These are phyloP conservation scores for Neurospora sp. DNA, from an alignment of 495 filamentous ascomycete species.

Conservation along the genomic window DNA sequence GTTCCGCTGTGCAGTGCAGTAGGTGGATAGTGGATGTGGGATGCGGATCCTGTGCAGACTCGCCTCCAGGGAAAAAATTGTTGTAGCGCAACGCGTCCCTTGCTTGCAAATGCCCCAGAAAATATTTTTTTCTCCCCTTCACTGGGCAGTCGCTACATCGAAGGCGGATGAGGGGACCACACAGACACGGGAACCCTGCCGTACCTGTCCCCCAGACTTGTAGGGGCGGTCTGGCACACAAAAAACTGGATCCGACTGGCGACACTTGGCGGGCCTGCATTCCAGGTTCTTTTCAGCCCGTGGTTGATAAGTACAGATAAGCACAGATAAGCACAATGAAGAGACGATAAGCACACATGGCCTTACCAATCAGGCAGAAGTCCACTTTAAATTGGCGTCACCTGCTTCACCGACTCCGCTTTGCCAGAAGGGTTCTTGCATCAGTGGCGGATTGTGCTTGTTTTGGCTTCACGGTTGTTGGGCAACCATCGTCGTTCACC, in stretches of 20 bases:
- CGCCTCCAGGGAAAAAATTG: neutral
- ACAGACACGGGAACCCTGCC: neutral
- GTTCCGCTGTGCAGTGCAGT: neutral
- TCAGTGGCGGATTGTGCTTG: neutral
- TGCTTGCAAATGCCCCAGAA: neutral
- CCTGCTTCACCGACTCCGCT: neutral
- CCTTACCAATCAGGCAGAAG: neutral
- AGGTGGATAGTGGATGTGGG: neutral
- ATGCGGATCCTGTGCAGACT: neutral
- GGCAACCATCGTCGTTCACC: neutral
- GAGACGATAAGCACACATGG: neutral
- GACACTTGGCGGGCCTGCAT: neutral
- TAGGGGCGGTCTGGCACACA: neutral
- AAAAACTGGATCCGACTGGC: neutral
- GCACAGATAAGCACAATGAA: neutral
- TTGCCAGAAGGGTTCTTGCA: neutral
- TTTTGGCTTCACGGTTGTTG: neutral
- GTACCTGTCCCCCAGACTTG: neutral
- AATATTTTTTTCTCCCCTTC: neutral
- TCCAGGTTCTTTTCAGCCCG: neutral
- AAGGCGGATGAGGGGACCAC: neutral
- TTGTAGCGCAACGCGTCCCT: neutral
- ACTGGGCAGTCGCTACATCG: neutral
- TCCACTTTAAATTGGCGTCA: neutral
- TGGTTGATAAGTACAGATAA: neutral